These are phyloP conservation scores for Ministeria vibrans DNA, from an alignment of 78 protist genomes.

Conservation along the genomic window DNA sequence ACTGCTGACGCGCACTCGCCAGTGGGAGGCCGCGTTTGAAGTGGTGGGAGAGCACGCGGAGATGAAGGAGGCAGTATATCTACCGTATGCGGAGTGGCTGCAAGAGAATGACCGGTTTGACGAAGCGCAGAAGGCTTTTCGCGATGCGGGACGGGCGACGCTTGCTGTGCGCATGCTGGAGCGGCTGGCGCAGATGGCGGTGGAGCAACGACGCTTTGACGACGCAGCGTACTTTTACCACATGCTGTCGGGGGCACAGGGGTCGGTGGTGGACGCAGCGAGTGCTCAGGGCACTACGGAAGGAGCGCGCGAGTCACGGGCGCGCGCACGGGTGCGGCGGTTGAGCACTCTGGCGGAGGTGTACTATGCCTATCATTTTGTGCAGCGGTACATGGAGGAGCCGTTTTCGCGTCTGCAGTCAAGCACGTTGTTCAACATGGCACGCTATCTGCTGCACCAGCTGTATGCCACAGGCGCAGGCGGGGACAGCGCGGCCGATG, in stretches of 20 bases:
- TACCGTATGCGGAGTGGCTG: conserved; percentile 69
- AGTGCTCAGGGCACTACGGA: too few species aligned
- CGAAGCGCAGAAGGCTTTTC: conserved; percentile 58
- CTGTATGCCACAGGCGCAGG: too few species aligned
- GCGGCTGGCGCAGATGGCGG: conserved; percentile 43
- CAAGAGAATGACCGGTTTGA: conserved; percentile 45
- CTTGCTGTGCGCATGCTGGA: conserved; percentile 39
- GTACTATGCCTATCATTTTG: conserved; percentile 44
- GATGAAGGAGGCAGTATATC: conserved; percentile 24
- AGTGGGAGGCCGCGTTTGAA: conserved; percentile 65
- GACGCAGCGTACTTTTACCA: conserved; percentile 40
- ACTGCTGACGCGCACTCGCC: too few species aligned
- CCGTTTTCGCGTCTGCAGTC: conserved; percentile 36
- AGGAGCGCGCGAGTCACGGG: too few species aligned
- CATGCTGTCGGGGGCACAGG: conserved; percentile 27
- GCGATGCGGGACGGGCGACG: conserved; percentile 27
- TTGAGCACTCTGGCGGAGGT: conserved; percentile 12
- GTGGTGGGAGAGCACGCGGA: conserved; percentile 10
- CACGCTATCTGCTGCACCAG: conserved; percentile 1
- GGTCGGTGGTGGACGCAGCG: too few species aligned
- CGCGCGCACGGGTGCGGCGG: too few species aligned
- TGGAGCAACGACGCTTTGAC: conserved; percentile 16
- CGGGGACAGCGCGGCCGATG: too few species aligned
- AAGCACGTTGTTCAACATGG: conserved; percentile 29
- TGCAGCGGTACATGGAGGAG: conserved; percentile 30